Conservation (phyloP, 805 yeast genomes). For the Huiozyma sinensis region DNA sequence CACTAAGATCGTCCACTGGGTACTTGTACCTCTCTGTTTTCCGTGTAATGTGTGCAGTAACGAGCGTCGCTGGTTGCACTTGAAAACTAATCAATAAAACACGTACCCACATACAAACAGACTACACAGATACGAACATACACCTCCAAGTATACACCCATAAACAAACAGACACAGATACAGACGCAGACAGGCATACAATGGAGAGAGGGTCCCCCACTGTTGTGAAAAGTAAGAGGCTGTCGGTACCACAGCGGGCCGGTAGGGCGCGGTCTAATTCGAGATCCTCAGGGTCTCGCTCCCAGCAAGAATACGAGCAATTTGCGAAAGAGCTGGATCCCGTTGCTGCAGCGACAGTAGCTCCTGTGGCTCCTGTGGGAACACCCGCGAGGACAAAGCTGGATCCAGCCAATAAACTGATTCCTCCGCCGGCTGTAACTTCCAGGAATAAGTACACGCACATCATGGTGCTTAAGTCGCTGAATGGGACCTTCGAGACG, state of each 20-base stretch:
- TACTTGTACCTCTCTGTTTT: too few species aligned
- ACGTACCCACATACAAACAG: too few species aligned
- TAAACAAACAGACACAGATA: too few species aligned
- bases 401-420: not conserved
- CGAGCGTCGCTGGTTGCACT: too few species aligned
- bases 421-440: conserved; percentile 5
- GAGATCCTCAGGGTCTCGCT: conserved; percentile 18
- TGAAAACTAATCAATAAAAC: too few species aligned
- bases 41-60: too few species aligned
- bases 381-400: not conserved
- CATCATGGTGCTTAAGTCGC: conserved; percentile 60
- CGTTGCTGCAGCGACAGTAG: not conserved
- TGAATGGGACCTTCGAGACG: conserved; percentile 73
- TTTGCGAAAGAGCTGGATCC: conserved; percentile 1
- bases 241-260: not conserved
- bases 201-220: not conserved
- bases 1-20: too few species aligned
- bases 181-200: not conserved
- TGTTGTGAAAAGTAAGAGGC: not conserved
- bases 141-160: too few species aligned
- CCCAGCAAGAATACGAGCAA: conserved; percentile 6
- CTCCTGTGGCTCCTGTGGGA: not conserved
- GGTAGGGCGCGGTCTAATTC: conserved; percentile 21
- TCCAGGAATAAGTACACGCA: conserved; percentile 32
- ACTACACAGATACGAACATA: too few species aligned